phyloP scores from a whole-genome alignment of 1,284 basidiomycete species.

The Ceratobasidium sp. region DNA sequence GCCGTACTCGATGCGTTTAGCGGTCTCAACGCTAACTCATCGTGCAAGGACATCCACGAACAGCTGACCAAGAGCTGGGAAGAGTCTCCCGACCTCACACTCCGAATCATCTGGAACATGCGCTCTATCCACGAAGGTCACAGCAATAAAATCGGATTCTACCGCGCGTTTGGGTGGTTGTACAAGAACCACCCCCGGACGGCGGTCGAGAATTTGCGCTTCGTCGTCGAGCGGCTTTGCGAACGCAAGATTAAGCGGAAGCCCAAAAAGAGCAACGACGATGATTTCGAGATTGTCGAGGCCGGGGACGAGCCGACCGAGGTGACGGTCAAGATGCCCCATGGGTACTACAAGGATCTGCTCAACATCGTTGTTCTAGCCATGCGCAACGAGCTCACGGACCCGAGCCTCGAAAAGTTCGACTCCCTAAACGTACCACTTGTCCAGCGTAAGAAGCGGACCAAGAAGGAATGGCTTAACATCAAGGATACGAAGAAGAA shows the following conservation, averaged over 20 bases:
- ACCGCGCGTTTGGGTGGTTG: constrained; percentile 72
- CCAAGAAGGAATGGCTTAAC: not conserved
- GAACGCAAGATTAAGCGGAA: constrained; percentile 52
- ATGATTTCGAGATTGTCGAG: constrained; percentile 41
- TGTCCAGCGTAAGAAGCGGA: constrained; percentile 24
- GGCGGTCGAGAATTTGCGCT: constrained; percentile 69
- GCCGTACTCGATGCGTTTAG: constrained; percentile 35
- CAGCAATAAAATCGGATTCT: constrained; percentile 64
- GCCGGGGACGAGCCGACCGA: constrained; percentile 47
- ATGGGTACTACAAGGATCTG: constrained; percentile 79
- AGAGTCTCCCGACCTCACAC: constrained; percentile 65
- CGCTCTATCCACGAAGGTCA: constrained; percentile 74
- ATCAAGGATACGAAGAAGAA: constrained; percentile 21
- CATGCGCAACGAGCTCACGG: constrained; percentile 62
- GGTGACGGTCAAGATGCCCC: constrained; percentile 56
- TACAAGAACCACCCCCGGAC: constrained; percentile 73
- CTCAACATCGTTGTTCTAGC: constrained; percentile 73
- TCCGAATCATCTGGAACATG: constrained; percentile 72
- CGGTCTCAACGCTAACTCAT: constrained; percentile 51
- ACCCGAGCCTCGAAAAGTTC: constrained; percentile 54
- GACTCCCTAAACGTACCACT: constrained; percentile 52
- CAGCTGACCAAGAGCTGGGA: constrained; percentile 65
- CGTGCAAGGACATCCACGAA: constrained; percentile 53
- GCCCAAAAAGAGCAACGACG: constrained; percentile 27
- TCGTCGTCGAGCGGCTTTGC: constrained; percentile 66